These are phyloP conservation scores for Cytospora paraplurivora DNA, from an alignment of 2,329 filamentous ascomycete species.

Conservation along the genomic window DNA sequence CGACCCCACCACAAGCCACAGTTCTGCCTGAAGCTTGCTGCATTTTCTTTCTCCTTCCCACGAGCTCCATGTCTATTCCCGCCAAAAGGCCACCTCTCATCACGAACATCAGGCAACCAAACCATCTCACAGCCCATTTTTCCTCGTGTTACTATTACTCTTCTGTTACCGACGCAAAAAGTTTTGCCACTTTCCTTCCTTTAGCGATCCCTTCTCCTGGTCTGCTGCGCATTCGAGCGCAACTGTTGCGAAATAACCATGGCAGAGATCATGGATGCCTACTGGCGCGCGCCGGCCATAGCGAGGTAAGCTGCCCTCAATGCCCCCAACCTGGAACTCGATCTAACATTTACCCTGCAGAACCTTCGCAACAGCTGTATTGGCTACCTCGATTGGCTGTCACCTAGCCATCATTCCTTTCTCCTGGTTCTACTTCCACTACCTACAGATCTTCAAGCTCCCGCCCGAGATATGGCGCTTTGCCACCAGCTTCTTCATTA, in stretches of 20 bases:
- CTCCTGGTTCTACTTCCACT: slow-evolving; percentile 57
- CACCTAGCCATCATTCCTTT: slow-evolving; percentile 58
- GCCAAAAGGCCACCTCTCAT: slow-evolving; percentile 28
- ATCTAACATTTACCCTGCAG: slow-evolving; percentile 44
- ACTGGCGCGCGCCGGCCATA: slow-evolving; percentile 46
- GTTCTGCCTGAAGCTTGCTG: slow-evolving; percentile 12
- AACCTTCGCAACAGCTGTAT: slow-evolving; percentile 66
- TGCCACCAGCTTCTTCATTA: slow-evolving; percentile 47
- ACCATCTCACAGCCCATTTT: background rate
- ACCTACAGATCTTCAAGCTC: slow-evolving; percentile 55
- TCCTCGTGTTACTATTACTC: background rate
- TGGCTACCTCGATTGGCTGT: slow-evolving; percentile 63
- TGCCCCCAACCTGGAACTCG: background rate
- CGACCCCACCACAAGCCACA: slow-evolving; percentile 4
- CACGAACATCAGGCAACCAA: slow-evolving; percentile 2
- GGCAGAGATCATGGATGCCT: slow-evolving; percentile 45
- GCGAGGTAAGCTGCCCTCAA: slow-evolving; percentile 42
- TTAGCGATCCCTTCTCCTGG: background rate
- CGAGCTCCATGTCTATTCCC: background rate
- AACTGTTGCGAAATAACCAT: slow-evolving; percentile 33
- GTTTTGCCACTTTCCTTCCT: slow-evolving; percentile 16
- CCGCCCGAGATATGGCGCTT: slow-evolving; percentile 51
- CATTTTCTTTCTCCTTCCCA: slow-evolving; percentile 27
- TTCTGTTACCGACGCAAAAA: slow-evolving; percentile 13
- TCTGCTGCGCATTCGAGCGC: background rate